A percentile compares a stretch with the other conserved stretches of the same genome.
These are phyloP conservation scores for Beta vulgaris DNA, from an alignment of 148 eudicot genomes.

Conservation along the genomic window DNA sequence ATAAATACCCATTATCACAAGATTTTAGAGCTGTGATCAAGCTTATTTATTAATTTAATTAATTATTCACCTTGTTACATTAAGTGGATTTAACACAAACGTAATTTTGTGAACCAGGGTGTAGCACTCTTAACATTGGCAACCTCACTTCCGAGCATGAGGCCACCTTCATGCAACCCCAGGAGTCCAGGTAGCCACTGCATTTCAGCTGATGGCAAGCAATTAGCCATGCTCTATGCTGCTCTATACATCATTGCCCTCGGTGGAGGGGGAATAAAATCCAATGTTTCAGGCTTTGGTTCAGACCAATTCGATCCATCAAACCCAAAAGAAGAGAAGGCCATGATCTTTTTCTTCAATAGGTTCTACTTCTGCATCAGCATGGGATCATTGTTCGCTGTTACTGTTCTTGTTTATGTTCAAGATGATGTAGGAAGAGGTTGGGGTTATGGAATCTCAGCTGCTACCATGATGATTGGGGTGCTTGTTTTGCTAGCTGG, in stretches of 20 bases:
- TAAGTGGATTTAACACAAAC: no score
- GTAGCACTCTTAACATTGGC: constrained; percentile 67
- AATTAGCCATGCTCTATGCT: constrained; percentile 66
- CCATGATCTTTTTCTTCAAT: constrained; percentile 90
- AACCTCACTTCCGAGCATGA: constrained; percentile 77
- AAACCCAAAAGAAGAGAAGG: constrained; percentile 75
- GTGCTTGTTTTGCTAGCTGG: constrained; percentile 65
- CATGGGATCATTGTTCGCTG: constrained; percentile 80
- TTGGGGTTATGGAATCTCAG: constrained; percentile 93
- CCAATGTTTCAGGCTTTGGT: constrained; percentile 96
- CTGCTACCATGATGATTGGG: constrained; percentile 71
- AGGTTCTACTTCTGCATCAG: constrained; percentile 89
- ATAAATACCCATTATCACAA: no score
- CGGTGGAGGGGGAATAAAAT: constrained; percentile 93
- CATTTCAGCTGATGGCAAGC: constrained; percentile 57
- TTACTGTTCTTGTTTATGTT: constrained; percentile 79
- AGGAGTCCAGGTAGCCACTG: constrained; percentile 43
- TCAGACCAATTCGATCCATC: constrained; percentile 83
- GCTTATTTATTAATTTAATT: no score
- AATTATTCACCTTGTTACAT: no score
- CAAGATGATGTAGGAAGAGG: constrained; percentile 91
- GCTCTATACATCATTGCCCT: constrained; percentile 89
- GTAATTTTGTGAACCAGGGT: constrained; percentile 46
- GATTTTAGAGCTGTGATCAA: no score
- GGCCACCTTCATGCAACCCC: constrained; percentile 66